Percentiles rank a stretch among this genome's conserved stretches.
These are phyloP conservation scores for Tetracladium setigerum DNA, from an alignment of 495 filamentous ascomycete species.

Conservation along the genomic window DNA sequence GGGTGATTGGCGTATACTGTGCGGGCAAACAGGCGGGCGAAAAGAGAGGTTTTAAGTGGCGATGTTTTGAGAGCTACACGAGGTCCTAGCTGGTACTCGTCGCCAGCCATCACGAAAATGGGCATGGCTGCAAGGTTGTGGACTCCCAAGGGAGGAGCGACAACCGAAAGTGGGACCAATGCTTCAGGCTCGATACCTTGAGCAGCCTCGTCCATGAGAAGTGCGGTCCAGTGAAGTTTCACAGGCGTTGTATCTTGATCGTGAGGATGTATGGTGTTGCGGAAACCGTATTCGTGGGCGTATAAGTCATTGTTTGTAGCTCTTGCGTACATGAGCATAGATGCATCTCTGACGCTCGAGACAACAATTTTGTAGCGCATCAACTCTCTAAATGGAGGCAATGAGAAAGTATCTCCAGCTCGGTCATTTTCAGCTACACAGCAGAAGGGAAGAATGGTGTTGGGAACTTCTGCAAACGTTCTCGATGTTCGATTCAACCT, in stretches of 20 bases:
- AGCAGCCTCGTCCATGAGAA: conserved; percentile 51
- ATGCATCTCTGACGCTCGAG: conserved; percentile 41
- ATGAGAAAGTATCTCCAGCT: conserved; percentile 33
- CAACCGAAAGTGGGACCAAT: conserved; percentile 38
- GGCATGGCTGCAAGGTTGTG: conserved; percentile 25
- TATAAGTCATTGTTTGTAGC: conserved; percentile 32
- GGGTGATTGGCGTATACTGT: conserved; percentile 43
- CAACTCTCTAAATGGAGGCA: conserved; percentile 40
- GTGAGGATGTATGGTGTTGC: conserved; percentile 14
- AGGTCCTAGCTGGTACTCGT: conserved; percentile 46
- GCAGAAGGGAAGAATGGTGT: conserved; percentile 38
- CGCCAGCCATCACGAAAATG: conserved; percentile 48
- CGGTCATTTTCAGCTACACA: conserved; percentile 19
- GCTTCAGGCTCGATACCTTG: conserved; percentile 48
- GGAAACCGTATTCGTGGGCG: conserved; percentile 18
- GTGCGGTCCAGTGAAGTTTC: conserved; percentile 43
- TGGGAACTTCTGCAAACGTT: conserved; percentile 40
- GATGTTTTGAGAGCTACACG: conserved; percentile 33
- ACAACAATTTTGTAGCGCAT: conserved; percentile 44
- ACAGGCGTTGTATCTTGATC: not conserved
- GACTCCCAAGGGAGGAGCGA: conserved; percentile 37
- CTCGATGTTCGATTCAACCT: conserved; percentile 40
- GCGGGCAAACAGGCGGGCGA: conserved; percentile 40
- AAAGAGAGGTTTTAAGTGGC: conserved; percentile 37
- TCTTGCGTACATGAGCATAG: conserved; percentile 39